Evolutionary conservation across 352 stramenopile genomes (phyloP), one percentile per base, ranked within the genome.

Genomic region (Pythium phragmiticola): DNA sequence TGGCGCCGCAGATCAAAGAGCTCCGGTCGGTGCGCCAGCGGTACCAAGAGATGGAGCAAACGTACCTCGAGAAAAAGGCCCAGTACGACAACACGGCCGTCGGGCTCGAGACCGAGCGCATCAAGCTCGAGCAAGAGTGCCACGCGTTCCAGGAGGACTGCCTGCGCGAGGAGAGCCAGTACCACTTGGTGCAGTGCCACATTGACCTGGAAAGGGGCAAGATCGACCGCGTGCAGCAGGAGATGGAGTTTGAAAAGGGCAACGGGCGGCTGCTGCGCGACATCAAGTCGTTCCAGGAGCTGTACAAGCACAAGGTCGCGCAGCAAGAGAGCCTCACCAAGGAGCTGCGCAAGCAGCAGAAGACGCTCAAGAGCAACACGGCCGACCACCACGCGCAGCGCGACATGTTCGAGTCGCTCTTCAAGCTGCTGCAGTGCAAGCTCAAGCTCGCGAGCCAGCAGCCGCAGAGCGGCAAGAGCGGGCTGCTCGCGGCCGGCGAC

Each of bases 1-100:
- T 98, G 30, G 89, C 92, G 21, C 94, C 93, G 54, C 87, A 97
- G 69, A 96, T 98, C 65, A 93, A 95, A 57, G 80, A 98, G 63
- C 79, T 98, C 17, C 88, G 92, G 14, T 75, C 85, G 30, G 82
- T 97, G 63, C 90, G 92, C 19, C 76, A 91, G 63, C 68, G 83
- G 45, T 98, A 96, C 73, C 78, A 97, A 55, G 92, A 98, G 61
- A 82, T 96, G 59, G 89, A 97, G 77, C 75, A 95, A 41, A 76
- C 74, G 21, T 97, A 97, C 60, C 57, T 95, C 30, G 89, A 93
- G 54, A 78, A 87, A 34, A 98, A 98, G 65, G 70, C 69, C 6
- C 77, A 86, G 52, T 98, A 98, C 69, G 90, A 98, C 59, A 90
- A 96, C 64, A 88, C 90, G 5, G 84, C 84, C 2, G 84, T 94